Percentiles rank a stretch among this genome's conserved stretches.
These are phyloP conservation scores for Cantharellus anzutake DNA, from an alignment of 768 basidiomycete species.

Conservation along the genomic window DNA sequence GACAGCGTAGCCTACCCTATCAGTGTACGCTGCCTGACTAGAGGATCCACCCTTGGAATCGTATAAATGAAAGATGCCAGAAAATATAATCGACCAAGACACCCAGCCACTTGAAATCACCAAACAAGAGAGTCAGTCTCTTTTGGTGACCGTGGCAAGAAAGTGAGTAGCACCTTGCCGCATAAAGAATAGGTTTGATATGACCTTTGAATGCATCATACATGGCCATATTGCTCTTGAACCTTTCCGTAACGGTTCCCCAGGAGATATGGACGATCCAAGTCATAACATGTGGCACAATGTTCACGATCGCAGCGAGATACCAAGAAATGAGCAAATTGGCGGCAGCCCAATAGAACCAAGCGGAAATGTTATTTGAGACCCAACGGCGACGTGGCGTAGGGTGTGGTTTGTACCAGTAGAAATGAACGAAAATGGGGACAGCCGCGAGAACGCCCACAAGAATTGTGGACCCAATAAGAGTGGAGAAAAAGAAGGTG, in stretches of 20 bases:
- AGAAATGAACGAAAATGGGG: constrained; percentile 44
- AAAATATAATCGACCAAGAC: constrained; percentile 61
- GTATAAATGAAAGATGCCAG: constrained; percentile 40
- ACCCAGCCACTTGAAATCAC: constrained; percentile 30
- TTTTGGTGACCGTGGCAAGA: too few species aligned
- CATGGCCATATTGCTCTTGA: constrained; percentile 48
- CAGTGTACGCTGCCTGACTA: constrained; percentile 44
- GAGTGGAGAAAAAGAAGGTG: constrained; percentile 45
- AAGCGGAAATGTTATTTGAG: constrained; percentile 48
- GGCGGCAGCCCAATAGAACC: constrained; percentile 68
- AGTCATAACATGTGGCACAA: constrained; percentile 37
- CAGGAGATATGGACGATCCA: constrained; percentile 34
- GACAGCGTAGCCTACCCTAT: constrained; percentile 23
- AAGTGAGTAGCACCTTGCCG: constrained; percentile 16
- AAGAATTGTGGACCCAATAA: constrained; percentile 52
- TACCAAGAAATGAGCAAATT: constrained; percentile 67
- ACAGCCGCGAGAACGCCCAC: constrained; percentile 41
- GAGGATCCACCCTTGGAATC: constrained; percentile 18
- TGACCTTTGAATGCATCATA: constrained; percentile 29
- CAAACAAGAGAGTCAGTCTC: too few species aligned
- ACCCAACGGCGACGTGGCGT: constrained; percentile 38
- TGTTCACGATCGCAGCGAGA: constrained; percentile 50
- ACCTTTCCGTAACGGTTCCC: constrained; percentile 55
- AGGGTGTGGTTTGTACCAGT: constrained; percentile 46
- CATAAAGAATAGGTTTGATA: constrained; percentile 54